A percentile compares a stretch with the other conserved stretches of the same genome.
Conservation (phyloP, 2,329 filamentous ascomycete species). For the Pestalotiopsis sp. region DNA sequence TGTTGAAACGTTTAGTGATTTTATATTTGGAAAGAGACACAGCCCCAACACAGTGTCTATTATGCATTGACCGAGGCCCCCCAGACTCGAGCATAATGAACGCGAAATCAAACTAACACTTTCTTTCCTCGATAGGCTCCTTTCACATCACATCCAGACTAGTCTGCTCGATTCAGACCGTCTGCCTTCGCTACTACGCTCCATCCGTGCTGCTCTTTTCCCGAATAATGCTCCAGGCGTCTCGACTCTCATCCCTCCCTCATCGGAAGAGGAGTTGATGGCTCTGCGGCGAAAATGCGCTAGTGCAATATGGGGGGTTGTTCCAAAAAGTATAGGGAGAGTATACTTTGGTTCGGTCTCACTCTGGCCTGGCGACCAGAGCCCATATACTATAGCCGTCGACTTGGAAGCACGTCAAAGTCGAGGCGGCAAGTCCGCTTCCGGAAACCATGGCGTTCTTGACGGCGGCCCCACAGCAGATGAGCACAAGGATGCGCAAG, state of each 20-base stretch:
- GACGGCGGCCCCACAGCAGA: background rate
- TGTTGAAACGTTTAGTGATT: background rate
- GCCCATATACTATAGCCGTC: conserved; percentile 8
- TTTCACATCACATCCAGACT: conserved; percentile 57
- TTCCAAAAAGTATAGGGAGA: conserved; percentile 47
- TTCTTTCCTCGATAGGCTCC: conserved; percentile 44
- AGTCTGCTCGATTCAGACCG: conserved; percentile 63
- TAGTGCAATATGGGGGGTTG: conserved; percentile 51
- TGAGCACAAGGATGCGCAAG: background rate
- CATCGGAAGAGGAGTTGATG: conserved; percentile 57
- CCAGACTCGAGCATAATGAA: background rate
- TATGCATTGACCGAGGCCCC: conserved; percentile 1
- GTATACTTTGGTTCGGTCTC: conserved; percentile 48
- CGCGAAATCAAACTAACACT: background rate
- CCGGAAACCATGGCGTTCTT: conserved; percentile 14
- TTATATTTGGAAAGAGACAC: conserved; percentile 16
- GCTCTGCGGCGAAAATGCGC: conserved; percentile 69
- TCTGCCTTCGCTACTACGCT: conserved; percentile 67
- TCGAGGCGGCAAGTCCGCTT: conserved; percentile 10
- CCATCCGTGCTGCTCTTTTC: conserved; percentile 77
- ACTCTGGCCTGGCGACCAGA: conserved; percentile 32
- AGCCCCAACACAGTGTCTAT: conserved; percentile 10
- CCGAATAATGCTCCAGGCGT: conserved; percentile 78
- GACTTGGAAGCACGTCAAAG: conserved; percentile 26
- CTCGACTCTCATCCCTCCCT: conserved; percentile 60